phyloP scores from a whole-genome alignment of 257 asterid species.

The Nicotiana attenuata region DNA sequence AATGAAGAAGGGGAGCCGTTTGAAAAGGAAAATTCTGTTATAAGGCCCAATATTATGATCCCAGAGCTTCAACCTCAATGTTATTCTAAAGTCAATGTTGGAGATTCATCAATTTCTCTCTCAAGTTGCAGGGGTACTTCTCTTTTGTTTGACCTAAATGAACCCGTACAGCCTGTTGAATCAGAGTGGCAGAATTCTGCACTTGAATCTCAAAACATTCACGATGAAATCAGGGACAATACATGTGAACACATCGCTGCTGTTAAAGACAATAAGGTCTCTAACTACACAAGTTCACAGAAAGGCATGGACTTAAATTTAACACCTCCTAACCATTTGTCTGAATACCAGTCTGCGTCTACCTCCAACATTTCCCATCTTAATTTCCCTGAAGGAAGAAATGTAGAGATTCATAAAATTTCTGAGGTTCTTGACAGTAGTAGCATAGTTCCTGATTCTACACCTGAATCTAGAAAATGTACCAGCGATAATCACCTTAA shows the following conservation, averaged over 20 bases:
- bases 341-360: conserved; percentile 10
- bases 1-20: conserved; percentile 28
- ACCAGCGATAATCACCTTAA: conserved; percentile 9
- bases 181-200: conserved; percentile 24
- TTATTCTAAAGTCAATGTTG: conserved; percentile 23
- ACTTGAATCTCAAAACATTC: conserved; percentile 14
- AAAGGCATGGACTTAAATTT: conserved; percentile 41
- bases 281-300: conserved; percentile 18
- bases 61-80: conserved; percentile 13
- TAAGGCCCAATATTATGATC: conserved; percentile 14
- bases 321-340: conserved; percentile 26
- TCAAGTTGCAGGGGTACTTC: conserved; percentile 19
- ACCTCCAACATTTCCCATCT: not conserved
- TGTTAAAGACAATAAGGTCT: conserved; percentile 19
- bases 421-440: conserved; percentile 1
- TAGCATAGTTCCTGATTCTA: conserved; percentile 7
- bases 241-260: conserved; percentile 2
- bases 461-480: conserved; percentile 4
- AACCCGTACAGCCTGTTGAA: conserved; percentile 41
- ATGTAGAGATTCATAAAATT: not conserved
- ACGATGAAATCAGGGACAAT: conserved; percentile 15
- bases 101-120: conserved; percentile 23
- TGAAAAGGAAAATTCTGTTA: conserved; percentile 19
- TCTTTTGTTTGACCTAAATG: conserved; percentile 60
- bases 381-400: conserved; percentile 7